Percentiles rank a stretch among this genome's conserved stretches.
Conservation (phyloP, 2,329 filamentous ascomycete species). For the Fusarium irregulare region DNA sequence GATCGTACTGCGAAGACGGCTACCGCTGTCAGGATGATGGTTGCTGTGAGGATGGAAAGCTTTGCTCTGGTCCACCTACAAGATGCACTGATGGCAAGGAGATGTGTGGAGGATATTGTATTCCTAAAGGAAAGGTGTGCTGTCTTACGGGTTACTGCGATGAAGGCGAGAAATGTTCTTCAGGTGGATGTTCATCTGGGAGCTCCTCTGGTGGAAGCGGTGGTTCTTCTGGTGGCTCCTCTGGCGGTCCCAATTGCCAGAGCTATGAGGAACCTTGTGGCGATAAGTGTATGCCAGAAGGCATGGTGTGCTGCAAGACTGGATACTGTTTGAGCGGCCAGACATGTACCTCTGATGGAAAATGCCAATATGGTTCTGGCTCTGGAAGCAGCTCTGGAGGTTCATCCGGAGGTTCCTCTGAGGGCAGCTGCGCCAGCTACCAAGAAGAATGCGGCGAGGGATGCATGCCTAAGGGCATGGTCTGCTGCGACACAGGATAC, state of each 20-base stretch:
- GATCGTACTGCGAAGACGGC: slow-evolving; percentile 49
- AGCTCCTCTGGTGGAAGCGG: slow-evolving; percentile 29
- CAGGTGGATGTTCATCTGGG: slow-evolving; percentile 37
- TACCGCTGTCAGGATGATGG: slow-evolving; percentile 47
- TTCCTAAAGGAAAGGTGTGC: slow-evolving; percentile 49
- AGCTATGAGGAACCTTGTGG: slow-evolving; percentile 40
- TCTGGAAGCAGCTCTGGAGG: slow-evolving; percentile 27
- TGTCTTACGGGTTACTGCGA: slow-evolving; percentile 48
- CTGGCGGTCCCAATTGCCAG: slow-evolving; percentile 12
- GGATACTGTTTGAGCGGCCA: slow-evolving; percentile 48
- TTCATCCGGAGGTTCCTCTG: background rate
- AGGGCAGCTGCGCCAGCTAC: slow-evolving; percentile 28
- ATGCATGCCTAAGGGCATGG: slow-evolving; percentile 46
- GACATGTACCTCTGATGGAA: slow-evolving; percentile 41
- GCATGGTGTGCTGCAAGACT: slow-evolving; percentile 44
- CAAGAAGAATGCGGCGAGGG: slow-evolving; percentile 40
- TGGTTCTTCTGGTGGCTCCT: slow-evolving; percentile 36
- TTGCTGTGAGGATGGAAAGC: slow-evolving; percentile 50
- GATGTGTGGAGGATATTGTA: slow-evolving; percentile 47
- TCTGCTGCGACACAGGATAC: slow-evolving; percentile 47
- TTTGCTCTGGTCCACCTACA: slow-evolving; percentile 47
- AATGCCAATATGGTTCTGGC: slow-evolving; percentile 19
- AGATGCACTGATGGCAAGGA: slow-evolving; percentile 44
- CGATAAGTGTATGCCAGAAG: slow-evolving; percentile 46
- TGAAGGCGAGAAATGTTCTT: slow-evolving; percentile 46